phyloP scores from a whole-genome alignment of 768 basidiomycete species.

The Kwoniella sp. region DNA sequence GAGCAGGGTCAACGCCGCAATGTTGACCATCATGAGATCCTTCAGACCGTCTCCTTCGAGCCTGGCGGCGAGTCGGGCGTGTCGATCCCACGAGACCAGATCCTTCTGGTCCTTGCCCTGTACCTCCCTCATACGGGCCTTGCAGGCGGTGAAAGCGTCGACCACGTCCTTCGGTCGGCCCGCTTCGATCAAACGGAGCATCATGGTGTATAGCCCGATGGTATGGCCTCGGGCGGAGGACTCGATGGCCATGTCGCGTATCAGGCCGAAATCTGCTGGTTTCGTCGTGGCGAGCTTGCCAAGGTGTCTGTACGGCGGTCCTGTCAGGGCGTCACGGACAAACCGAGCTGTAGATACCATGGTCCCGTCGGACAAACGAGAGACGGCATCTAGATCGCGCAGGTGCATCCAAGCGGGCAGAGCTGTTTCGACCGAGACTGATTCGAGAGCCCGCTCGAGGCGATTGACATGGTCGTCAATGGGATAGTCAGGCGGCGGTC shows the following conservation, averaged over 20 bases:
- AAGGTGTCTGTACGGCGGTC: not conserved
- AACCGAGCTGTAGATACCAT: too few relatives aligned
- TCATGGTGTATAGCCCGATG: constrained; percentile 8
- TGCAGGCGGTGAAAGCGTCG: constrained; percentile 2
- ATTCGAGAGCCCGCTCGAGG: not conserved
- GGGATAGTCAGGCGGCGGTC: constrained; percentile 11
- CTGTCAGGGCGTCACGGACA: not conserved
- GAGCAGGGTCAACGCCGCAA: constrained; percentile 12
- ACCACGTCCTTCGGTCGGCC: constrained; percentile 13
- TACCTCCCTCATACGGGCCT: constrained; percentile 7
- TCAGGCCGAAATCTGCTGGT: constrained; percentile 2
- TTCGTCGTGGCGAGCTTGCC: constrained; percentile 7
- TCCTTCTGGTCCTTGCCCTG: constrained; percentile 18
- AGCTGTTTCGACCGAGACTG: not conserved
- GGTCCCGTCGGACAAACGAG: not conserved
- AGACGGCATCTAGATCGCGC: constrained; percentile 1
- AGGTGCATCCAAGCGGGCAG: constrained; percentile 1
- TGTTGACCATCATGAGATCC: constrained; percentile 3
- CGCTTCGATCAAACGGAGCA: constrained; percentile 9
- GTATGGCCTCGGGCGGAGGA: constrained; percentile 11
- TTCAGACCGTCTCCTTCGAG: constrained; percentile 11
- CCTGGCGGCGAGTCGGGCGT: constrained; percentile 12
- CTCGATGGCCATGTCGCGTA: constrained; percentile 15
- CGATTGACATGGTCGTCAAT: constrained; percentile 8
- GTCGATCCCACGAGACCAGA: constrained; percentile 10